Evolutionary conservation across 2,329 filamentous ascomycete species (phyloP).

Genomic region (Tolypocladium tropicale): DNA sequence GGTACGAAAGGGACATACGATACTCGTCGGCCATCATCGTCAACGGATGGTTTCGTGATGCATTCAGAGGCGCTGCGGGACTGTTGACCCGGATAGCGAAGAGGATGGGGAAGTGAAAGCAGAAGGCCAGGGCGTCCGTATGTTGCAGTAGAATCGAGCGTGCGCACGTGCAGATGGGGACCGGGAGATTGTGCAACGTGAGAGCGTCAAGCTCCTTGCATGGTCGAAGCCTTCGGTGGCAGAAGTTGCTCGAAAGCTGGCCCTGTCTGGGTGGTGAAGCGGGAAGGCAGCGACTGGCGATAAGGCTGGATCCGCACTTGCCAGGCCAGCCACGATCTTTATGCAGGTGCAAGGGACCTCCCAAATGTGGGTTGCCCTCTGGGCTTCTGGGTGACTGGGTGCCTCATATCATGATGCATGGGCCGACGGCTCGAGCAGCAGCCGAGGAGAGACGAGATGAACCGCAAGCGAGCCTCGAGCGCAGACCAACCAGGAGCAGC

Average conservation of each 20-base stretch:
- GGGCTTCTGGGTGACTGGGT: background rate
- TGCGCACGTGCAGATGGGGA: background rate
- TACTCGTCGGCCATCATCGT: conserved; percentile 1
- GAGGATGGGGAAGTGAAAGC: background rate
- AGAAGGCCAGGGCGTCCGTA: background rate
- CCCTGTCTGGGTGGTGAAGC: background rate
- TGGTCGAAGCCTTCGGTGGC: background rate
- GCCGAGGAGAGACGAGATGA: background rate
- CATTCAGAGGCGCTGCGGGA: background rate
- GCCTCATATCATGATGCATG: background rate
- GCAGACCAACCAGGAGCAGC: background rate
- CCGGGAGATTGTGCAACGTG: no score
- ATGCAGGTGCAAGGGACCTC: background rate
- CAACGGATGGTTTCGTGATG: background rate
- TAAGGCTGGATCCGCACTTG: background rate
- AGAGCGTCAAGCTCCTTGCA: background rate
- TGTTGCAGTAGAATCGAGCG: background rate
- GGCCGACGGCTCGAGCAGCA: background rate
- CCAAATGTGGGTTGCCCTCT: background rate
- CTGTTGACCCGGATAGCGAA: background rate
- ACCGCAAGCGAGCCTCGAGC: background rate
- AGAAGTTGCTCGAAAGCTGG: background rate
- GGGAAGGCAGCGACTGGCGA: background rate
- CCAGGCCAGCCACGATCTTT: background rate
- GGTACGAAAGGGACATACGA: conserved; percentile 9